Evolutionary conservation across 345 rosid genomes (phyloP).

Genomic region (Hevea brasiliensis): DNA sequence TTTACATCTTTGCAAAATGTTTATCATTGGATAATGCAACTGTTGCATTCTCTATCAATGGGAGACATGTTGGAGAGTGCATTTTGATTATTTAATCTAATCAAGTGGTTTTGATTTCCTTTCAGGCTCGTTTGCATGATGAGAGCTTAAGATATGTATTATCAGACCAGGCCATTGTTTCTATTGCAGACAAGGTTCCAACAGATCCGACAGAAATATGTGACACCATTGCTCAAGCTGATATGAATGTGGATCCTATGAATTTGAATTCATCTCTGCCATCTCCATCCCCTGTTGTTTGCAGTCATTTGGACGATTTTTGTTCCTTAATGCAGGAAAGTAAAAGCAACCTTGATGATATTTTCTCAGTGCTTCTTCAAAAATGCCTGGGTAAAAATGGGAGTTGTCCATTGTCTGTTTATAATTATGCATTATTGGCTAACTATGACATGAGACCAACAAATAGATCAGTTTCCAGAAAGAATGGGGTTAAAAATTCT

Average conservation of each 20-base stretch:
- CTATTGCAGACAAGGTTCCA: conserved; percentile 57
- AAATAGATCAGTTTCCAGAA: conserved; percentile 41
- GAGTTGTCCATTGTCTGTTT: conserved; percentile 66
- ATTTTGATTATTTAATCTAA: conserved; percentile 17
- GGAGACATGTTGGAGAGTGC: conserved; percentile 1
- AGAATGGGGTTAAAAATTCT: conserved; percentile 49
- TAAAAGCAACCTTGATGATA: conserved; percentile 41
- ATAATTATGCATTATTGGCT: conserved; percentile 67
- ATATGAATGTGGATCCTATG: conserved; percentile 45
- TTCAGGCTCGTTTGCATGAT: conserved; percentile 92
- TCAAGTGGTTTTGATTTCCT: conserved; percentile 21
- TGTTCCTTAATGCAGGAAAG: conserved; percentile 44
- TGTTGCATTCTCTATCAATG: conserved; percentile 3
- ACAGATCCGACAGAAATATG: conserved; percentile 45
- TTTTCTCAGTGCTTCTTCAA: conserved; percentile 51
- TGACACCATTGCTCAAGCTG: conserved; percentile 57
- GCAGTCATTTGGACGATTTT: conserved; percentile 67
- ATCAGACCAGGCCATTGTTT: conserved; percentile 76
- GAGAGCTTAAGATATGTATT: conserved; percentile 81
- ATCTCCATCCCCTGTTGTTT: conserved; percentile 64
- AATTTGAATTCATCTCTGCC: conserved; percentile 44
- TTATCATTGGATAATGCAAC: background rate
- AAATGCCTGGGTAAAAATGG: conserved; percentile 76
- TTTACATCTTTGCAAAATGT: background rate
- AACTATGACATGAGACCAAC: conserved; percentile 46